Evolutionary conservation across 371 early-diverging fungal species (phyloP), one percentile per base, ranked within the genome.

Genomic region (Smittium culicis): DNA sequence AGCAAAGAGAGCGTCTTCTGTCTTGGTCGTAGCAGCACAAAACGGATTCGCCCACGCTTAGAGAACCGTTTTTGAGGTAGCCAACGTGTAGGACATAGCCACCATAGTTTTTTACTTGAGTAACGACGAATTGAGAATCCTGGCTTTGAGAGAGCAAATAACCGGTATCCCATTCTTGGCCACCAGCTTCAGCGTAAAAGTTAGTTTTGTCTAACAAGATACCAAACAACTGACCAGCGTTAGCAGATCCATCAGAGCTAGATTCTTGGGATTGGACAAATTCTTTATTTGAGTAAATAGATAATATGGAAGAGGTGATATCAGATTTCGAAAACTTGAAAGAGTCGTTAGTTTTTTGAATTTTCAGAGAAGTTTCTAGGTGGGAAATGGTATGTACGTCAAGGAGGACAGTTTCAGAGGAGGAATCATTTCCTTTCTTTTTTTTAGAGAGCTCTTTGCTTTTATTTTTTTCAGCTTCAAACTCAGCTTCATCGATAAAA

Each of bases 151-250:
- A 80, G 35, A 88, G 85, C 66, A 99, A 84, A 67, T 84, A 82
- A 61, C 99, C 99, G n/a, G 86, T 88, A 75, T 99, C 99, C 71
- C 87, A 93, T 72, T 92, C 90, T 79, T 99, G 99, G 45, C 99
- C 99, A 75, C 99, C 99, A 64, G 86, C 86, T 80, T 99, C 99
- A 57, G 96, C 93, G 77, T 99, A 99, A 73, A 99, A 97, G 86
- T 94, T 95, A 69, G 99, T 96, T 73, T 87, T 84, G 79, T 99
- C 97, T 59, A 96, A 84, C 67, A 99, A 77, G n/a, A 99, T 78
- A 69, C 96, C 94, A 72, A 93, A 86, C 32, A 64, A 54, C 1
- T 69, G 70, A 25, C 32, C 70, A 30, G 69, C 70, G 34, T 76
- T 70, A 24, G 71, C 58, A 32, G 65, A 59, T n/a, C 66, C 64